Evolutionary conservation across 192 early-diverging fungal genomes (phyloP).

Genomic region (Podila minutissima): DNA sequence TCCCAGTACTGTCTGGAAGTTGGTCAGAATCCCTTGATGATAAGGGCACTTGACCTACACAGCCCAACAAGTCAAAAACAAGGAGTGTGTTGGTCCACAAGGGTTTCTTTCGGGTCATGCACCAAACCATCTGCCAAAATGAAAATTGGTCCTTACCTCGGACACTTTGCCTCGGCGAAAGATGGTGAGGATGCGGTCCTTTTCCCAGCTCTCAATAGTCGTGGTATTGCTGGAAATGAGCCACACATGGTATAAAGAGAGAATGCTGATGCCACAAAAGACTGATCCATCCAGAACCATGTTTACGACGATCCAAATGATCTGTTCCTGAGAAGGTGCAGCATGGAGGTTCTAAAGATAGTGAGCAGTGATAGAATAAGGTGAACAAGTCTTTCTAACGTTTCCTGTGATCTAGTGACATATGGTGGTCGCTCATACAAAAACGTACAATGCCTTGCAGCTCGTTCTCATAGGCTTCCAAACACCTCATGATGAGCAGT

Average conservation of each 20-base stretch:
- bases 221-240: constrained; percentile 77
- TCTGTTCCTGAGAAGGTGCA: constrained; percentile 69
- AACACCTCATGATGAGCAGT: constrained; percentile 21
- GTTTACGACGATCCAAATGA: constrained; percentile 82
- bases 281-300: constrained; percentile 77
- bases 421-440: background rate
- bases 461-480: constrained; percentile 50
- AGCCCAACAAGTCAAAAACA: background rate
- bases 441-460: constrained; percentile 13
- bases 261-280: constrained; percentile 72
- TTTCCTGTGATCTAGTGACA: too few species aligned
- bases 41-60: constrained; percentile 78
- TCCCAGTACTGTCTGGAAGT: constrained; percentile 82
- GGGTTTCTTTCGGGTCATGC: background rate
- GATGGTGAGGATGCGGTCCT: constrained; percentile 71
- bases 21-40: constrained; percentile 78
- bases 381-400: too few species aligned
- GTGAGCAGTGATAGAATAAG: background rate
- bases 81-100: background rate
- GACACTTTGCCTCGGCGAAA: constrained; percentile 67
- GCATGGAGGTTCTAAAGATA: constrained; percentile 15
- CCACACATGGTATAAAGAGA: constrained; percentile 77
- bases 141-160: constrained; percentile 35
- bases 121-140: background rate
- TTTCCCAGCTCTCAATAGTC: constrained; percentile 89